These are phyloP conservation scores for Coniochaeta ligniaria DNA, from an alignment of 2,329 filamentous ascomycete species.

Conservation along the genomic window DNA sequence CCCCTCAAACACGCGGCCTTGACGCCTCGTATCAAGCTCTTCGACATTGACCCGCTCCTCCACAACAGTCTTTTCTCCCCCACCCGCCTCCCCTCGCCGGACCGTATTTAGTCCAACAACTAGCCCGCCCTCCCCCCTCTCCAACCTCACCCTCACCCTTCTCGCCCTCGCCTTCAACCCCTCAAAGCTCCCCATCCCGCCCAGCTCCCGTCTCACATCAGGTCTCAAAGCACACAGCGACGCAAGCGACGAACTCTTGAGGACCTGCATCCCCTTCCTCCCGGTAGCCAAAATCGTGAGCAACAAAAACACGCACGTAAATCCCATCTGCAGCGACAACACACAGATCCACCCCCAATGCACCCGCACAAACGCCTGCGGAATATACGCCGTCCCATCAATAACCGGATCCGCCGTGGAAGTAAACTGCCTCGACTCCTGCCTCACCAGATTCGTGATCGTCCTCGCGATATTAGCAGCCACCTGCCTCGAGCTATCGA, in stretches of 20 bases:
- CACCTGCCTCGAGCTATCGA: slow-evolving; percentile 7
- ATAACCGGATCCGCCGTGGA: background rate
- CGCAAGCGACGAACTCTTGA: slow-evolving; percentile 13
- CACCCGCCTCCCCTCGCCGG: background rate
- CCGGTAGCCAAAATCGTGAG: slow-evolving; percentile 5
- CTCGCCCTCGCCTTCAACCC: slow-evolving; percentile 5
- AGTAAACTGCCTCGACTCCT: background rate
- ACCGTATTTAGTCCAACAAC: background rate
- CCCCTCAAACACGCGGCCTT: background rate
- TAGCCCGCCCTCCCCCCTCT: background rate
- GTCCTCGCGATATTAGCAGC: slow-evolving; percentile 8
- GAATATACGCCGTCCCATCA: slow-evolving; percentile 8
- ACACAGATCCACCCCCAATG: slow-evolving; percentile 12
- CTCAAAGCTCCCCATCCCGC: slow-evolving; percentile 7
- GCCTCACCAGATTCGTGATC: slow-evolving; percentile 9
- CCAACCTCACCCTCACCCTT: slow-evolving; percentile 6
- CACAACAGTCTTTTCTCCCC: background rate
- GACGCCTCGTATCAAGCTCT: background rate
- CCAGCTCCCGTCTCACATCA: slow-evolving; percentile 4
- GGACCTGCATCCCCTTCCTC: slow-evolving; percentile 7
- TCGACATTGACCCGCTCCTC: background rate
- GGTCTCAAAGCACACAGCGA: slow-evolving; percentile 9
- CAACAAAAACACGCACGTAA: slow-evolving; percentile 8
- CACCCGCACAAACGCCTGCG: slow-evolving; percentile 11
- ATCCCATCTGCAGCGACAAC: slow-evolving; percentile 8